Base-by-base conservation (phyloP, 108 stramenopile genomes). In the Mediolabrus comicus region DNA sequence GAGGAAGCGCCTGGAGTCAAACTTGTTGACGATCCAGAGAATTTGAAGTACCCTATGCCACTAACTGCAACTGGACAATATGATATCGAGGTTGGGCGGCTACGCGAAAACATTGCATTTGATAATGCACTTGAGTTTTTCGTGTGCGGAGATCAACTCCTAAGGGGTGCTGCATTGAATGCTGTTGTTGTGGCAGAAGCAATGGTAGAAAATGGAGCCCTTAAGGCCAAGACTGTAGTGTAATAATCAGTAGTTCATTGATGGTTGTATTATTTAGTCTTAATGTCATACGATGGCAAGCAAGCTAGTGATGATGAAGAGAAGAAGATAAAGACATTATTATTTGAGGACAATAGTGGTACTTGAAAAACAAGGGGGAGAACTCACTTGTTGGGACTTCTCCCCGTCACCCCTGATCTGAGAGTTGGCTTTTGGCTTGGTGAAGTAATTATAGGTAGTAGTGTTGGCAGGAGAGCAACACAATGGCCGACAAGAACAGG, bases 151-250 rank as follows among this genome's bases (percentile, higher is more conserved):
- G 98, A 99, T 80, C 98, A 98, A 84, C 88, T 98, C 30, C 80
- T 98, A 59, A 88, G 98, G 55, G 98, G 98, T 43, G 98, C 98
- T 3, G 98, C 98, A 1, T 79, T 98, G 67, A 98, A 98, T 83
- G 98, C 98, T 6, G 98, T 98, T 26, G 68, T 97, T 24, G 94
- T 98, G 14, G 98, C 96, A 12, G 97, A 98, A 86, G 92, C 81
- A 38, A 90, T 95, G 86, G 79, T 79, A 27, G 81, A 79, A 74
- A 91, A 95, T 82, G 92, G 92, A 26, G 69, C 86, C 27, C 79
- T 91, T 53, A 43, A 83, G 57, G 43, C 75, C 17, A 76, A 76
- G 62, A 56, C 31, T 14, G 27, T 53, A 26, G 74, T 36, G 26
- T n/a, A 58, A 36, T 46, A 43, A 41, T 41, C 11, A 29, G 17